These are phyloP conservation scores for Huntiella bhutanensis DNA, from an alignment of 2,329 filamentous ascomycete genomes.

Conservation along the genomic window DNA sequence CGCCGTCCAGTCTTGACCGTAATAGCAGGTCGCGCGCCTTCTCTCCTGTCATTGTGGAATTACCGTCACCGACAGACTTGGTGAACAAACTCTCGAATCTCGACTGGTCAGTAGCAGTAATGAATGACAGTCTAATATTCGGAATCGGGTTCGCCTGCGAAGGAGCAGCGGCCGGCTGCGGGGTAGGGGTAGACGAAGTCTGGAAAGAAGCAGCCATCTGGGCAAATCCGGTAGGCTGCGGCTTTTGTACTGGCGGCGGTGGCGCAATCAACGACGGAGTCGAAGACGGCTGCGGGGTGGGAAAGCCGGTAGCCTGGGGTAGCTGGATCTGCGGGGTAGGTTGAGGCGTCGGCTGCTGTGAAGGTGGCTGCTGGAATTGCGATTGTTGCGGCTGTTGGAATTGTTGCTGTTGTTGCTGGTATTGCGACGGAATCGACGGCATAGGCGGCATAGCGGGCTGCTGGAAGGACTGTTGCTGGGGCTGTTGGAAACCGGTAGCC, in stretches of 20 bases:
- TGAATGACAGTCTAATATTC: constrained; percentile 85
- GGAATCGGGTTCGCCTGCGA: constrained; percentile 60
- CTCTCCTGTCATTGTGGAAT: constrained; percentile 77
- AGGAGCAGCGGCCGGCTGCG: constrained; percentile 25
- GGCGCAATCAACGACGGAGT: constrained; percentile 21
- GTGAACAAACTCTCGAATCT: constrained; percentile 98
- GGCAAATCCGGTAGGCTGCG: constrained; percentile 45
- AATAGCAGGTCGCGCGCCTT: constrained; percentile 79
- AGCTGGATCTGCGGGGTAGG: constrained; percentile 22
- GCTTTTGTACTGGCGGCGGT: constrained; percentile 41
- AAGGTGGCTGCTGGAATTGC: constrained; percentile 22
- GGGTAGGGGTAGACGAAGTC: constrained; percentile 39
- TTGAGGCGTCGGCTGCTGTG: constrained; percentile 24
- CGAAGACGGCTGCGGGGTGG: constrained; percentile 27
- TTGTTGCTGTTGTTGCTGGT: constrained; percentile 38
- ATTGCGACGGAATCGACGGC: constrained; percentile 40
- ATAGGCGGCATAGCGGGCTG: constrained; percentile 36
- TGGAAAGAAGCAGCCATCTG: constrained; percentile 51
- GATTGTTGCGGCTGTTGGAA: constrained; percentile 28
- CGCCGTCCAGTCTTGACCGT: constrained; percentile 72
- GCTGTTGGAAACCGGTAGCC: constrained; percentile 23
- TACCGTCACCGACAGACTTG: constrained; percentile 68
- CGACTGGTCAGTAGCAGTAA: constrained; percentile 81
- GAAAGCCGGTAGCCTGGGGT: constrained; percentile 27
- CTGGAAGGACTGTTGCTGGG: constrained; percentile 37